Conservation (phyloP, 1,139 yeast species). For the Suhomyces atakaporum region DNA sequence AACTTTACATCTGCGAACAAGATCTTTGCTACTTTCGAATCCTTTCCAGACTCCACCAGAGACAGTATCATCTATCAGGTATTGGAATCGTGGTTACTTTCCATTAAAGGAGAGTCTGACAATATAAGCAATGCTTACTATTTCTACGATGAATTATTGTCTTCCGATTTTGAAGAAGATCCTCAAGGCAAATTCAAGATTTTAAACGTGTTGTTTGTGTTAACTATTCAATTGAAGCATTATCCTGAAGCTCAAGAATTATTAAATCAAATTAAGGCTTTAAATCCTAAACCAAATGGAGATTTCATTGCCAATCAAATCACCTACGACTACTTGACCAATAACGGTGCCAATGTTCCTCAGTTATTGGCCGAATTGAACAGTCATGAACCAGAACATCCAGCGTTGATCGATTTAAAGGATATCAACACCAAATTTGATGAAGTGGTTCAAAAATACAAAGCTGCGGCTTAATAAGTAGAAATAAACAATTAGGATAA, state of each 20-base stretch:
- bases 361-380: constrained; percentile 45
- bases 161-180: constrained; percentile 45
- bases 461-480: constrained; percentile 16
- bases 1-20: constrained; percentile 39
- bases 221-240: constrained; percentile 48
- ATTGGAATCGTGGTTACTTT: constrained; percentile 65
- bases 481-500: constrained; percentile 6
- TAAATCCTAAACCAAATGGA: constrained; percentile 36
- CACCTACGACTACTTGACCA: constrained; percentile 52
- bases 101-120: constrained; percentile 57
- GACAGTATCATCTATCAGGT: constrained; percentile 70
- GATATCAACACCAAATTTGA: constrained; percentile 58
- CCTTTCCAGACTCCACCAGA: constrained; percentile 49
- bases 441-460: constrained; percentile 57
- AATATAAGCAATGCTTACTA: constrained; percentile 63
- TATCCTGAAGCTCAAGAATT: constrained; percentile 51
- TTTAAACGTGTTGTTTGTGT: constrained; percentile 41
- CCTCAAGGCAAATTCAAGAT: constrained; percentile 38
- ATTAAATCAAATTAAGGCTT: constrained; percentile 41
- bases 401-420: constrained; percentile 49
- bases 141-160: constrained; percentile 71
- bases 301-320: constrained; percentile 63
- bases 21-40: constrained; percentile 36
- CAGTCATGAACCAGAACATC: constrained; percentile 50
- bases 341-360: constrained; percentile 44